Evolutionary conservation across 2,329 filamentous ascomycete species (phyloP), one percentile per base, ranked within the genome.

Genomic region (Exserohilum rostratum): DNA sequence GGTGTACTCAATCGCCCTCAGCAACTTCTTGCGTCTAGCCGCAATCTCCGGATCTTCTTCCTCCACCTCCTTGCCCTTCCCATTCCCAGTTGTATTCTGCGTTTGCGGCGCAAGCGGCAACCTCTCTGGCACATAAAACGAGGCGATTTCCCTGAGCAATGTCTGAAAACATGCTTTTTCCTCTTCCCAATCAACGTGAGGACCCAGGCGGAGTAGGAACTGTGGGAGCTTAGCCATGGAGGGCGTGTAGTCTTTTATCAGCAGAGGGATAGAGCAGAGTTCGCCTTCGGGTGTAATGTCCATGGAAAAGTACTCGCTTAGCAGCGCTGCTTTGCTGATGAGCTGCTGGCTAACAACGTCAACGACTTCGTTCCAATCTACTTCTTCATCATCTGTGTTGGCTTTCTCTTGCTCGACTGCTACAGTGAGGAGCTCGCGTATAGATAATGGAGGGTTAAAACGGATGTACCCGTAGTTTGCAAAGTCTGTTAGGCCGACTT

Each of bases 401-500:
- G 77, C 76, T 67, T 85, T 85, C 70, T 96, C 90, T 29, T 86
- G 79, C 40, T 90, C 84, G 1, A 87, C 90, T 1, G 87, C 93
- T 37, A 96, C 83, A 11, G 79, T 77, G 12, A 99, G 81, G 5
- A 98, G 75, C 52, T 90, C 85, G 4, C 81, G 78, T 5, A 99
- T 77, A 53, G 86, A 81, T 1, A 97, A 82, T 0, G 91, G 84
- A 2, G 91, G 90, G 44, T 87, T 85, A 66, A 99, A 91, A 10
- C 85, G 86, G 54, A 99, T 92, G 18, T 82, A 76, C 2, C 95
- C 95, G 68, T 96, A 97, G 72, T 99, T 99, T 1, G 90, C 91
- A 76, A 99, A 99, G 70, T 99, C 92, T 0, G 92, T 96, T 31
- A 99, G 83, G 0, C 92, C 93, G 17, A 98, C 79, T 76, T 99